These are phyloP conservation scores for Lachancea fermentati DNA, from an alignment of 805 yeast genomes.

Conservation along the genomic window DNA sequence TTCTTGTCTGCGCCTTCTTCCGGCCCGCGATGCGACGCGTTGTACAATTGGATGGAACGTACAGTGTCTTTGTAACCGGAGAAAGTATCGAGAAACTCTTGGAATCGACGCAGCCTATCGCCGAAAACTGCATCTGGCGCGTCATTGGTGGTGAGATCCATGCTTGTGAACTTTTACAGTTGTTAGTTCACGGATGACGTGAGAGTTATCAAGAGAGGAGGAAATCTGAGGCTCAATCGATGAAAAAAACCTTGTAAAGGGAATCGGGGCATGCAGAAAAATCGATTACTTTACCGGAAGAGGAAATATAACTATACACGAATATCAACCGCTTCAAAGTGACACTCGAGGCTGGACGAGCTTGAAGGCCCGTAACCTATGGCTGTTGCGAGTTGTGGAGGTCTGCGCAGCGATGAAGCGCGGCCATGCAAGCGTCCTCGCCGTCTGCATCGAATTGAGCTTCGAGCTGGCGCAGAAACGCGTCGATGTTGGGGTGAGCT, in stretches of 20 bases:
- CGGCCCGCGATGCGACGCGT: constrained; percentile 23
- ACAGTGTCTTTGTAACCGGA: constrained; percentile 67
- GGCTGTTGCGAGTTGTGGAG: constrained; percentile 1
- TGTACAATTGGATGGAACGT: constrained; percentile 63
- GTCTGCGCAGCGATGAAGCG: neutral
- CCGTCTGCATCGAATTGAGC: neutral
- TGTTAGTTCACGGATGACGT: neutral
- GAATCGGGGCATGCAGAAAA: neutral
- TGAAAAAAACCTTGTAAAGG: neutral
- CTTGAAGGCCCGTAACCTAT: too few species aligned
- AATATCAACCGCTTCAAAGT: too few species aligned
- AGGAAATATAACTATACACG: neutral
- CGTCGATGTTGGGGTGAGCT: constrained; percentile 1
- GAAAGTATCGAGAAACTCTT: constrained; percentile 71
- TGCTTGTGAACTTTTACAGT: neutral
- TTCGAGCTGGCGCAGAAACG: constrained; percentile 1
- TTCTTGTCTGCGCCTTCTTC: constrained; percentile 9
- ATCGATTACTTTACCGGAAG: constrained; percentile 1
- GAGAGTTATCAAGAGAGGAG: neutral
- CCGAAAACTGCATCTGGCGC: constrained; percentile 48
- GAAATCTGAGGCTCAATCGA: neutral
- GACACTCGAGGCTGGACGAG: too few species aligned
- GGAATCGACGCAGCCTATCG: constrained; percentile 83
- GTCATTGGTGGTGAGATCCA: constrained; percentile 3
- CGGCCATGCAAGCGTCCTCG: neutral